Conservation (phyloP, 495 filamentous ascomycete genomes). For the Corynascus novoguineensis region DNA sequence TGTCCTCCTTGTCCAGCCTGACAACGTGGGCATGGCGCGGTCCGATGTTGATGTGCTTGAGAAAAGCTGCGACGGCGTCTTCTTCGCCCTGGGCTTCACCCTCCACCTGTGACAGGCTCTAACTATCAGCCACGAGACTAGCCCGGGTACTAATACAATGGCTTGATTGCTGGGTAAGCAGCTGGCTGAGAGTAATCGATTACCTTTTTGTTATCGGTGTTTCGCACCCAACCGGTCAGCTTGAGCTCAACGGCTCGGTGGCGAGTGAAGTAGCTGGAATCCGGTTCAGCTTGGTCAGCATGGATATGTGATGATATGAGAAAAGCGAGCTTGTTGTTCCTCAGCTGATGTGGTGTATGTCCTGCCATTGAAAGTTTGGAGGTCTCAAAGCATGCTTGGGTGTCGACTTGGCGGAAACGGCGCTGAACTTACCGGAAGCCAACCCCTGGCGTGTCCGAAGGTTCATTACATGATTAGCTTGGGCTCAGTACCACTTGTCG, state of each 20-base stretch:
- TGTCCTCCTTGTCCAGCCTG: conserved; percentile 62
- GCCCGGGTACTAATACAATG: not conserved
- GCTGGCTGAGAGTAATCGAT: not conserved
- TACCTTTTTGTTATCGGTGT: conserved; percentile 68
- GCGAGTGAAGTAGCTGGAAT: conserved; percentile 63
- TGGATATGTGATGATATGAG: not conserved
- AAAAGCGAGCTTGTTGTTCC: too few relatives aligned
- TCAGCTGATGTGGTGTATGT: too few relatives aligned
- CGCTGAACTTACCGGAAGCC: conserved; percentile 15
- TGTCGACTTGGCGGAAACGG: conserved; percentile 4
- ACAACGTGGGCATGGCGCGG: conserved; percentile 62
- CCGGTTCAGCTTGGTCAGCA: not conserved
- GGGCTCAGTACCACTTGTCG: not conserved
- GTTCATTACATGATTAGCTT: not conserved
- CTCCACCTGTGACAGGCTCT: conserved; percentile 63
- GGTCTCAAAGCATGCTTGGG: conserved; percentile 7
- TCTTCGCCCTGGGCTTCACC: conserved; percentile 80
- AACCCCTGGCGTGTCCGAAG: conserved; percentile 20
- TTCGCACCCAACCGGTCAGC: conserved; percentile 75
- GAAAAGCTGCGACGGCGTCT: conserved; percentile 56
- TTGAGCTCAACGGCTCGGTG: conserved; percentile 58
- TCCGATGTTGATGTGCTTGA: conserved; percentile 72
- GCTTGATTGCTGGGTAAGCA: not conserved
- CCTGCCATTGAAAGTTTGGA: too few relatives aligned
- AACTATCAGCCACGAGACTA: not conserved